Evolutionary conservation across 2,329 filamentous ascomycete genomes (phyloP).

Genomic region (Exophiala xenobiotica): DNA sequence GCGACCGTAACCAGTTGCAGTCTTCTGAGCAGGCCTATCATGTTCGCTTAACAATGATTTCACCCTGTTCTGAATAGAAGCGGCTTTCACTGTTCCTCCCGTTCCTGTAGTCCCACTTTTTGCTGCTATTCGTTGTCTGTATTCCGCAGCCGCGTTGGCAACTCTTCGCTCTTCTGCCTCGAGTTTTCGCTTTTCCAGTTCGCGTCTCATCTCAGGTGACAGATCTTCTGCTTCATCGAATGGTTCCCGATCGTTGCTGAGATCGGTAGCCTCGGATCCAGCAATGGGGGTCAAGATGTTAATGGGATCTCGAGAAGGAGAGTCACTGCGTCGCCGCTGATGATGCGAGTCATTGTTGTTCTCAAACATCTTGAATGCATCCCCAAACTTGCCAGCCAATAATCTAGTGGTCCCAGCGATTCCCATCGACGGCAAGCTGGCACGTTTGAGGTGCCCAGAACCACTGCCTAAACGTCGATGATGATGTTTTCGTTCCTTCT

Average conservation of each 20-base stretch:
- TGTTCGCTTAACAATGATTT: constrained; percentile 81
- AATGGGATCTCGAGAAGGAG: constrained; percentile 44
- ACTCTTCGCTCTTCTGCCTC: constrained; percentile 89
- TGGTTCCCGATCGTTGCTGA: constrained; percentile 64
- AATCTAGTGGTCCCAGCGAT: constrained; percentile 75
- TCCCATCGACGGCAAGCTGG: constrained; percentile 68
- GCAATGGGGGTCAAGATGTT: constrained; percentile 66
- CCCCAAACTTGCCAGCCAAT: constrained; percentile 84
- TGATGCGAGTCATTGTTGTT: constrained; percentile 44
- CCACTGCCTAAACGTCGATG: constrained; percentile 58
- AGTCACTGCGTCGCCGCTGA: constrained; percentile 45
- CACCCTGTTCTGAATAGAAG: constrained; percentile 89
- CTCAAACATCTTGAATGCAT: constrained; percentile 92
- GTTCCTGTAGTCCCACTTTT: constrained; percentile 47
- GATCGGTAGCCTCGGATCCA: constrained; percentile 71
- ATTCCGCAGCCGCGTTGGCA: constrained; percentile 83
- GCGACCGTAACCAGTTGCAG: constrained; percentile 85
- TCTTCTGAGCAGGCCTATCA: constrained; percentile 62
- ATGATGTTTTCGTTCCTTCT: constrained; percentile 58
- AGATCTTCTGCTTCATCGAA: constrained; percentile 68
- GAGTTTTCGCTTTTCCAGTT: constrained; percentile 78
- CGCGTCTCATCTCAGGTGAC: constrained; percentile 83
- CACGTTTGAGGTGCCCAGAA: constrained; percentile 63
- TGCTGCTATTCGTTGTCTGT: constrained; percentile 70
- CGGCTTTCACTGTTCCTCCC: constrained; percentile 60